phyloP scores from a whole-genome alignment of 2,329 filamentous ascomycete genomes.

The Cladobotryum mycophilum region DNA sequence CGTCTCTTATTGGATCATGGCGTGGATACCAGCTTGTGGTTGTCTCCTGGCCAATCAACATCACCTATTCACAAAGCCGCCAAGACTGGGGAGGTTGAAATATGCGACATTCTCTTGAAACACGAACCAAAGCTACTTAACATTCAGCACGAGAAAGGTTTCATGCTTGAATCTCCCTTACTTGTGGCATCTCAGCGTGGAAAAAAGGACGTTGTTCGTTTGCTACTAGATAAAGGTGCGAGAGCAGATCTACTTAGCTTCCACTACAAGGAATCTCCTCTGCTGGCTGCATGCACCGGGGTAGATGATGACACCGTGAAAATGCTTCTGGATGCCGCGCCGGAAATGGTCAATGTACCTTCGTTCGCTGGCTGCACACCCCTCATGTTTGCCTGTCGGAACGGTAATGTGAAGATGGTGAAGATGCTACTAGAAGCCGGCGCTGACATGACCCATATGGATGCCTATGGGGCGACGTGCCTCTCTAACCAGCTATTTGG shows the following conservation, averaged over 20 bases:
- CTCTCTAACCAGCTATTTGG: conserved; percentile 10
- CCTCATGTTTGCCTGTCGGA: conserved; percentile 13
- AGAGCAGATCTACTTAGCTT: conserved; percentile 6
- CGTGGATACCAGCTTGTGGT: conserved; percentile 15
- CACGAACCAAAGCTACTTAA: conserved; percentile 17
- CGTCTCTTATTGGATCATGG: conserved; percentile 15
- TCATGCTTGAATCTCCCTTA: conserved; percentile 14
- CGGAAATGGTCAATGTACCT: conserved; percentile 14
- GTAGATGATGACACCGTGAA: conserved; percentile 13
- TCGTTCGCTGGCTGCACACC: conserved; percentile 12
- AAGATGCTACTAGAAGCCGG: conserved; percentile 17
- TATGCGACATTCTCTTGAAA: conserved; percentile 15
- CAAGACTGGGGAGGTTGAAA: conserved; percentile 9
- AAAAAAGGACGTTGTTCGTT: conserved; percentile 9
- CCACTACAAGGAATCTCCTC: conserved; percentile 14
- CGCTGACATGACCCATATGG: conserved; percentile 11
- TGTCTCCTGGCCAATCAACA: neutral
- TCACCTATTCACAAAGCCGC: conserved; percentile 17
- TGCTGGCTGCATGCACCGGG: conserved; percentile 14
- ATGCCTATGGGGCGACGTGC: conserved; percentile 10
- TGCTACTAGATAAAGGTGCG: conserved; percentile 18
- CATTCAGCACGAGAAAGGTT: conserved; percentile 11
- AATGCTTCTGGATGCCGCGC: conserved; percentile 14
- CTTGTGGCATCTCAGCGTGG: conserved; percentile 13
- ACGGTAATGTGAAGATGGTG: conserved; percentile 10